Percentiles rank a stretch among this genome's conserved stretches.
phyloP scores from a whole-genome alignment of 1,284 basidiomycete genomes.

The Mycena citricolor region DNA sequence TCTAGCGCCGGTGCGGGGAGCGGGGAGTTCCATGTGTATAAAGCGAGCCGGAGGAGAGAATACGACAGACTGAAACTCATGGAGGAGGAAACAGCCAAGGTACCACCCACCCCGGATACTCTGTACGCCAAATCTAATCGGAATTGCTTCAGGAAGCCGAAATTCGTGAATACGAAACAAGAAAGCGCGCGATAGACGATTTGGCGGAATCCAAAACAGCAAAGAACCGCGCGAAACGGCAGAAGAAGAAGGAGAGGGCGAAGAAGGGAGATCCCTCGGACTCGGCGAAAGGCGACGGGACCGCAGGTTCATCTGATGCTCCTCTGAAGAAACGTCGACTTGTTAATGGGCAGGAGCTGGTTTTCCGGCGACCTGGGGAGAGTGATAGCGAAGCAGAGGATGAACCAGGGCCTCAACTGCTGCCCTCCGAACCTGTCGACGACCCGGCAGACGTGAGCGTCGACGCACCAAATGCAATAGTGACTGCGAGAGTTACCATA shows the following conservation, averaged over 20 bases:
- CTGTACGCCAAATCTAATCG: too few species aligned
- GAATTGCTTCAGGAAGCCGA: slow-evolving; percentile 73
- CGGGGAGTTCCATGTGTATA: slow-evolving; percentile 98
- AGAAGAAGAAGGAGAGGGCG: slow-evolving; percentile 81
- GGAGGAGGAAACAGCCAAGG: slow-evolving; percentile 81
- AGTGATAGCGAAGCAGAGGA: slow-evolving; percentile 43
- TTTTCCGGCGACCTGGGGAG: slow-evolving; percentile 56
- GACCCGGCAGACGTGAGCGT: slow-evolving; percentile 27
- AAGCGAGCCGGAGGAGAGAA: slow-evolving; percentile 90
- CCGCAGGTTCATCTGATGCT: slow-evolving; percentile 51
- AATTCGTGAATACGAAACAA: slow-evolving; percentile 63
- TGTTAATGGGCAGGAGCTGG: slow-evolving; percentile 58
- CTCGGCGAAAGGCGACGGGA: slow-evolving; percentile 13
- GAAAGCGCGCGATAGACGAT: slow-evolving; percentile 63
- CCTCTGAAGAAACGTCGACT: slow-evolving; percentile 50
- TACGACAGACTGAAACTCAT: slow-evolving; percentile 92
- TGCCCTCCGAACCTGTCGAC: slow-evolving; percentile 8
- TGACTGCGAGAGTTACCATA: slow-evolving; percentile 45
- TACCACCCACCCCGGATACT: slow-evolving; percentile 34
- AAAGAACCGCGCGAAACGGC: slow-evolving; percentile 88
- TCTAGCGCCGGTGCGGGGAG: slow-evolving; percentile 91
- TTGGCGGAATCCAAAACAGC: slow-evolving; percentile 83
- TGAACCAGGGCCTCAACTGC: slow-evolving; percentile 11
- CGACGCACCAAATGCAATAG: slow-evolving; percentile 31
- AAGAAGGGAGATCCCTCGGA: slow-evolving; percentile 42